Evolutionary conservation across 1,284 basidiomycete species (phyloP), one percentile per base, ranked within the genome.

Genomic region (Ceraceosorus guamensis): DNA sequence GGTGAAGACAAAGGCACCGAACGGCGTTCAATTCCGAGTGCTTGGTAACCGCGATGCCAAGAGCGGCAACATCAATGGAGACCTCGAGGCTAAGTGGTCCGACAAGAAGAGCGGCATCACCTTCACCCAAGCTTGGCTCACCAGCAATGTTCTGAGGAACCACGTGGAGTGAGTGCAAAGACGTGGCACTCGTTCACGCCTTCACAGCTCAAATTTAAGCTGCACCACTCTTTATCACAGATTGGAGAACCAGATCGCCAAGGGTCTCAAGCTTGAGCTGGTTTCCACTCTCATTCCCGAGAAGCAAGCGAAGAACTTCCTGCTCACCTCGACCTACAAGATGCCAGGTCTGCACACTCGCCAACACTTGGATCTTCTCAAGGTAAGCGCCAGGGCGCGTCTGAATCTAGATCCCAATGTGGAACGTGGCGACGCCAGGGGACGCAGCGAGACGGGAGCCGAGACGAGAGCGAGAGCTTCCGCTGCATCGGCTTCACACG

Each of bases 201-300:
- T 24, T 24, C 24, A 24, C 24, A 24, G 24, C 24, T 24, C 24
- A 24, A 24, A 24, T 24, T 24, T 3, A 24, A 24, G 2, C 3
- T 24, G 24, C 24, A 24, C 24, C 24, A 24, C 24, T 24, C 24
- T 24, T 24, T 24, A 24, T 24, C 3, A 24, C 39, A 41, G 39
- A 16, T 83, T 97, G 76, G 92, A 97, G 80, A 93, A 96, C 84
- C 87, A 92, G 81, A 85, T 98, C 76, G 91, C 92, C 73, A 90
- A 92, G 81, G 93, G 78, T 70, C 85, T 98, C 80, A 98, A 98
- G 83, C 82, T 98, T 75, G 93, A 97, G 79, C 79, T 96, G 61
- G 83, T 83, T 76, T 87, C 90, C 66, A 84, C 86, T 56, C 83
- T 98, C 68, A 82, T 87, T 71, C 92, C 95, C 56, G 85, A 88